Base-by-base conservation (phyloP, 2,329 filamentous ascomycete species). In the Diaporthe aspalathi region DNA sequence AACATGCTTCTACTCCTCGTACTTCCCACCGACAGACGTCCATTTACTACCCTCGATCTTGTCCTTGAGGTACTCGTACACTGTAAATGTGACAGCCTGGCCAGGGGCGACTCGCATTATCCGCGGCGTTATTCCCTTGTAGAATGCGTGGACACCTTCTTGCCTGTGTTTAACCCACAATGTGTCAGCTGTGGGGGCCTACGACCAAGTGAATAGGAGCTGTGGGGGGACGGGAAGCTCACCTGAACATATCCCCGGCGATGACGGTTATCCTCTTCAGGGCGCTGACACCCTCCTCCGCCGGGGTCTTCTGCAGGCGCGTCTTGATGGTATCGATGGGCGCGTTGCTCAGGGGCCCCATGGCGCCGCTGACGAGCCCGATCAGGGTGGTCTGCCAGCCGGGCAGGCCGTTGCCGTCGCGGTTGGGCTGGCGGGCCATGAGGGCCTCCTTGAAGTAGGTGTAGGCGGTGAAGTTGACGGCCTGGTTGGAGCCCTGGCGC, bases 281-380 rank as follows among this genome's bases (percentile, higher is more conserved):
- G 16, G 96, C 95, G 57, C 91, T 93, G 78, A 95, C 92, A 20
- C 95, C 95, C 6, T 91, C 88, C 82, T 93, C 88, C 4, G 93
- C 94, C 0, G 94, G 94, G 66, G 91, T 96, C 84, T 94, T 96
- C 82, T 99, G 96, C 80, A 99, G 84, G 65, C 96, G 87, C 52
- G 96, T 99, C 90, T 99, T 99, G 86, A 99, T 98, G 49, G 96
- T 99, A 80, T 99, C 96, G 80, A 99, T 98, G 27, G 96, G 96
- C 35, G 97, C 96, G 80, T 99, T 99, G 77, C 93, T 96, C 79
- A 99, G 89, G 6, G 96, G 96, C 1, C 96, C 96, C 89, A 99
- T 97, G 73, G 96, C 96, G 76, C 96, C 96, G 68, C 91, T 94
- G 32, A 99, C 91, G 69, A 99, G 87, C 43, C 95, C 96, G 76